phyloP scores from a whole-genome alignment of 179 eudicot species.

The Silene coronaria region DNA sequence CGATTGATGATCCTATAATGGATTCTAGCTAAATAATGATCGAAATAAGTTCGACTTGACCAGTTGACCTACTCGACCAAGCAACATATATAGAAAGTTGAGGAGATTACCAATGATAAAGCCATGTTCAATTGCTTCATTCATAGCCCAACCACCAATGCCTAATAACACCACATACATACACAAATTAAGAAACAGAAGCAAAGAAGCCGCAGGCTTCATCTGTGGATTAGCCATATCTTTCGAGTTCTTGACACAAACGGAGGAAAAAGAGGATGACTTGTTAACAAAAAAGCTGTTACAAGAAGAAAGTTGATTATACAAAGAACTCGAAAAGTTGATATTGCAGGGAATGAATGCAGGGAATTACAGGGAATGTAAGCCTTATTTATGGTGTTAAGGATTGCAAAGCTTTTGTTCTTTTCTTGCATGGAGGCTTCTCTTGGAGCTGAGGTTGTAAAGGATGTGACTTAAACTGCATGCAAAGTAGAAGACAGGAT shows the following conservation, averaged over 20 bases:
- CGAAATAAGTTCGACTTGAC: not conserved
- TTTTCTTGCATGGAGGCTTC: conserved; percentile 31
- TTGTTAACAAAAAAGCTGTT: not conserved
- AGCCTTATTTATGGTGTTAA: conserved; percentile 11
- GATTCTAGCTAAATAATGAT: not conserved
- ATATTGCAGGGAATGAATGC: conserved; percentile 25
- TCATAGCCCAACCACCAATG: conserved; percentile 74
- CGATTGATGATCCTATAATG: not conserved
- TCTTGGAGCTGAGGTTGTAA: conserved; percentile 25
- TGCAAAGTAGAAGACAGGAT: conserved; percentile 31
- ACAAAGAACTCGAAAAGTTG: not conserved
- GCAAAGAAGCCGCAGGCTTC: conserved; percentile 48
- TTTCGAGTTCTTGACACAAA: not conserved
- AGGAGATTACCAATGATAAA: conserved; percentile 53
- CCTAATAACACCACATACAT: conserved; percentile 66
- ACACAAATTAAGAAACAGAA: conserved; percentile 74
- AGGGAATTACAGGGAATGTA: conserved; percentile 7
- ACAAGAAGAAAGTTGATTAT: conserved; percentile 6
- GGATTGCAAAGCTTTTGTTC: conserved; percentile 22
- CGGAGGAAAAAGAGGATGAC: not conserved
- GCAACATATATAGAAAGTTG: too few relatives aligned
- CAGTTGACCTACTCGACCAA: too few relatives aligned
- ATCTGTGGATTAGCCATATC: conserved; percentile 50
- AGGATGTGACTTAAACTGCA: conserved; percentile 29
- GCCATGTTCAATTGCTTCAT: conserved; percentile 65